Percentiles rank a stretch among this genome's conserved stretches.
Conservation (phyloP, 2,329 filamentous ascomycete species). For the Eutypella sp. region DNA sequence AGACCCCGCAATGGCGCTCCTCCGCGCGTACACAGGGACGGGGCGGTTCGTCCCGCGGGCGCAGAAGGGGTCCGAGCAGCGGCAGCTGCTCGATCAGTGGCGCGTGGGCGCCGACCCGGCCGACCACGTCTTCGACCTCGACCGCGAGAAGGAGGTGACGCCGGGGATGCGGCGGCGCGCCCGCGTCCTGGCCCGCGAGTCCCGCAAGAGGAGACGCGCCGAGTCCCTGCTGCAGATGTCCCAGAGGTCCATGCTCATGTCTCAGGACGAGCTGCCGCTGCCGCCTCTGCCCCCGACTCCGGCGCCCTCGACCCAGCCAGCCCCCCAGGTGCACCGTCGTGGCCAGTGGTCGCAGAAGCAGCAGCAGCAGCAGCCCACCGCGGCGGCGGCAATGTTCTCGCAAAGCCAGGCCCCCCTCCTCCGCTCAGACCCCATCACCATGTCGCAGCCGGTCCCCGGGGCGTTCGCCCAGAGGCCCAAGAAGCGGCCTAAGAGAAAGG, state of each 20-base stretch:
- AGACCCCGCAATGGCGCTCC: slow-evolving; percentile 22
- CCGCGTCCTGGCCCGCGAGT: slow-evolving; percentile 21
- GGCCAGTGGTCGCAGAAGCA: slow-evolving; percentile 10
- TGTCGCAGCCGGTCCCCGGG: slow-evolving; percentile 28
- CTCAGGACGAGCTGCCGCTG: too few relatives aligned
- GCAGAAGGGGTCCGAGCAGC: slow-evolving; percentile 7
- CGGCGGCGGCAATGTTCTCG: too few relatives aligned
- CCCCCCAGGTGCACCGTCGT: slow-evolving; percentile 11
- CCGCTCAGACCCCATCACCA: slow-evolving; percentile 18
- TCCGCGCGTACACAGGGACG: slow-evolving; percentile 26
- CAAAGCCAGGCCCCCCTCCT: slow-evolving; percentile 14
- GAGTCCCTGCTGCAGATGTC: slow-evolving; percentile 23
- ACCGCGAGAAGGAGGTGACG: slow-evolving; percentile 20
- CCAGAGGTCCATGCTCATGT: too few relatives aligned
- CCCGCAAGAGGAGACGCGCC: slow-evolving; percentile 25
- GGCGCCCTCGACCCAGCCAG: slow-evolving; percentile 24
- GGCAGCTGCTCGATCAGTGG: slow-evolving; percentile 26
- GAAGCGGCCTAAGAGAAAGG: slow-evolving; percentile 24
- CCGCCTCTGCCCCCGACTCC: too few relatives aligned
- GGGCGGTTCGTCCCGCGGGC: slow-evolving; percentile 20
- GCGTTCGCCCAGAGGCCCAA: slow-evolving; percentile 25
- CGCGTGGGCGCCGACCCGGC: slow-evolving; percentile 17
- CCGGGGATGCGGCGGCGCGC: slow-evolving; percentile 18
- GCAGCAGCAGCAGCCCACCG: not conserved
- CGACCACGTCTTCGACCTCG: slow-evolving; percentile 24